These are phyloP conservation scores for Trypanosomatidae sp. DNA, from an alignment of 208 protist genomes.

Conservation along the genomic window DNA sequence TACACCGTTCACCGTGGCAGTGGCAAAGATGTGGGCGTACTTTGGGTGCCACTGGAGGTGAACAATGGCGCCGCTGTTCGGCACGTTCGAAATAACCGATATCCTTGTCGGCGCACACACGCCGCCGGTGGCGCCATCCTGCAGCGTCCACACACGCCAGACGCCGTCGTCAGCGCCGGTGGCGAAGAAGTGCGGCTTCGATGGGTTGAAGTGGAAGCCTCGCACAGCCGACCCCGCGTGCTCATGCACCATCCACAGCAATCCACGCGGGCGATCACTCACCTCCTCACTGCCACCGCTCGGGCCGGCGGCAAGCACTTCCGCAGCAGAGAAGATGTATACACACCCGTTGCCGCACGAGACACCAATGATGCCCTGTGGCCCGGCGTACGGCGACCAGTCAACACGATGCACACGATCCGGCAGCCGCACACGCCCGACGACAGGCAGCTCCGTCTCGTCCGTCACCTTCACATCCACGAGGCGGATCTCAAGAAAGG, in stretches of 20 bases:
- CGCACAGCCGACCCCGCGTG: slow-evolving; percentile 80
- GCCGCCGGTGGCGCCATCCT: slow-evolving; percentile 63
- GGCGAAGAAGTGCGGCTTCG: slow-evolving; percentile 85
- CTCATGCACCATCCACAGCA: slow-evolving; percentile 82
- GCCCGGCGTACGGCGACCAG: slow-evolving; percentile 57
- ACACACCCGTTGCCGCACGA: slow-evolving; percentile 62
- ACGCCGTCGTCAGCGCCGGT: slow-evolving; percentile 65
- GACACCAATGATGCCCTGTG: slow-evolving; percentile 73
- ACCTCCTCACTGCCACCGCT: slow-evolving; percentile 25
- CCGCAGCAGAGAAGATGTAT: slow-evolving; percentile 64
- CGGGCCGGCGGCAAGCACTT: slow-evolving; percentile 39
- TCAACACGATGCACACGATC: slow-evolving; percentile 72
- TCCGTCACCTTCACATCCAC: slow-evolving; percentile 75
- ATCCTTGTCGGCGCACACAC: slow-evolving; percentile 37
- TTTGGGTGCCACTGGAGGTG: slow-evolving; percentile 85
- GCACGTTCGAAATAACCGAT: slow-evolving; percentile 67
- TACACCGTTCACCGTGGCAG: slow-evolving; percentile 79
- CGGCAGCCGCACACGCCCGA: slow-evolving; percentile 52
- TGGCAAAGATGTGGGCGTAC: slow-evolving; percentile 94
- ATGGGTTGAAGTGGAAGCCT: slow-evolving; percentile 94
- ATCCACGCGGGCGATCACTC: slow-evolving; percentile 28
- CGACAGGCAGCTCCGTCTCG: slow-evolving; percentile 63
- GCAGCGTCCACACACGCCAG: slow-evolving; percentile 92
- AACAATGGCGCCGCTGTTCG: slow-evolving; percentile 42
- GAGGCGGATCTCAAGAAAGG: slow-evolving; percentile 60